Percentiles rank a stretch among this genome's conserved stretches.
These are phyloP conservation scores for Limonomyces culmigenus DNA, from an alignment of 1,284 basidiomycete species.

Conservation along the genomic window DNA sequence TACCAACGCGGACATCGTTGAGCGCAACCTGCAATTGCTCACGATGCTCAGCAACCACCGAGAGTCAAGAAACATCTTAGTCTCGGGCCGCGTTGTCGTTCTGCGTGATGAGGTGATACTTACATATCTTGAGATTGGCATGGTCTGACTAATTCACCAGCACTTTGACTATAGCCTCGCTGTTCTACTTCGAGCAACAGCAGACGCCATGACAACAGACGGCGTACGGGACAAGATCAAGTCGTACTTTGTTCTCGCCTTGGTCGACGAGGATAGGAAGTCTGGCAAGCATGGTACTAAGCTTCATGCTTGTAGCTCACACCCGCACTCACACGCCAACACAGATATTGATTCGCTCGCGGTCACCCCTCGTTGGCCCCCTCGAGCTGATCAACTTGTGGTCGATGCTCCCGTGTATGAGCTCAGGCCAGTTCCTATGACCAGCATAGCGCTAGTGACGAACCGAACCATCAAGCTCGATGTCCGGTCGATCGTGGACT, in stretches of 20 bases:
- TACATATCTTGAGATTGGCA: constrained; percentile 1
- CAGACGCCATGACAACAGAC: constrained; percentile 22
- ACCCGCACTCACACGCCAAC: constrained; percentile 1
- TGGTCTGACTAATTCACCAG: constrained; percentile 21
- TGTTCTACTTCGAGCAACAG: constrained; percentile 61
- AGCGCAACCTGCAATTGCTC: constrained; percentile 50
- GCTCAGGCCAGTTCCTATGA: constrained; percentile 45
- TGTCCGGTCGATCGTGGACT: constrained; percentile 45
- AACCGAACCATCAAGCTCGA: constrained; percentile 35
- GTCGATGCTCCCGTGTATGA: constrained; percentile 53
- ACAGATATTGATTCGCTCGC: constrained; percentile 44
- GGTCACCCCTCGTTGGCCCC: constrained; percentile 66
- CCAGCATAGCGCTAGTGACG: constrained; percentile 59
- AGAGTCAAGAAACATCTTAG: constrained; percentile 53
- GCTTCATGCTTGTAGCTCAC: neutral
- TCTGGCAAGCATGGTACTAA: constrained; percentile 31
- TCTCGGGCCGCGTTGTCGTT: constrained; percentile 68
- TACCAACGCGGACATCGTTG: constrained; percentile 47
- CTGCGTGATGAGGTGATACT: constrained; percentile 61
- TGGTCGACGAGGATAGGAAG: constrained; percentile 55
- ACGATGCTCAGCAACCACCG: constrained; percentile 44
- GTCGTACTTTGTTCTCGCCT: constrained; percentile 59
- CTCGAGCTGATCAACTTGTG: constrained; percentile 26
- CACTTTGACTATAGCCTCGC: constrained; percentile 68
- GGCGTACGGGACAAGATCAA: constrained; percentile 33